A percentile compares a stretch with the other conserved stretches of the same genome.
phyloP scores from a whole-genome alignment of 2,329 filamentous ascomycete species.

The Orbilia blumenaviensis region DNA sequence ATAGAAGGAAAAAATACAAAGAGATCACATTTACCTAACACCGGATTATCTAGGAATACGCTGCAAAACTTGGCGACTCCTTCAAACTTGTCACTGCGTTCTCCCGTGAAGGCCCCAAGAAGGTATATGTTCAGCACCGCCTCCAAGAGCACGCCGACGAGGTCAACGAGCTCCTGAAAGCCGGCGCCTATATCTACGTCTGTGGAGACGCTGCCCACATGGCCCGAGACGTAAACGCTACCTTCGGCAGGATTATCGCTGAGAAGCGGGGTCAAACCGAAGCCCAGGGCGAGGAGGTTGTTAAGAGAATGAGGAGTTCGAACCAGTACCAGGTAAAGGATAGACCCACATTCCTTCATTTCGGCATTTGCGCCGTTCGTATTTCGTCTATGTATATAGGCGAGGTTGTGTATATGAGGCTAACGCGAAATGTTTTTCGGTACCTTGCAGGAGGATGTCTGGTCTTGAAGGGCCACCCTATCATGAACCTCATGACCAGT shows the following conservation, averaged over 20 bases:
- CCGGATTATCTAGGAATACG: slow-evolving; percentile 73
- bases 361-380: slow-evolving; percentile 13
- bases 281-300: slow-evolving; percentile 90
- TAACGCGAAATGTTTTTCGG: slow-evolving; percentile 55
- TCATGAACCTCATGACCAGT: slow-evolving; percentile 20
- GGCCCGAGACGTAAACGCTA: slow-evolving; percentile 89
- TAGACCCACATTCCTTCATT: slow-evolving; percentile 3
- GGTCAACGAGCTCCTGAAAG: slow-evolving; percentile 85
- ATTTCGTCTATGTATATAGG: not conserved
- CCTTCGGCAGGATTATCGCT: slow-evolving; percentile 86
- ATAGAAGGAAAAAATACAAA: not conserved
- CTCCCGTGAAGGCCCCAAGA: slow-evolving; percentile 84
- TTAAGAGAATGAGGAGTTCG: slow-evolving; percentile 93
- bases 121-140: slow-evolving; percentile 96
- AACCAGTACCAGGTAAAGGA: slow-evolving; percentile 87
- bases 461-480: slow-evolving; percentile 66
- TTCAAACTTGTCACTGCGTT: slow-evolving; percentile 94
- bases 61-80: slow-evolving; percentile 82
- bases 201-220: slow-evolving; percentile 98
- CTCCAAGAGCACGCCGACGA: slow-evolving; percentile 83
- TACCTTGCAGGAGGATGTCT: slow-evolving; percentile 72
- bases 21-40: not conserved
- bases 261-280: slow-evolving; percentile 83
- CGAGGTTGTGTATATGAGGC: slow-evolving; percentile 6
- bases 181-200: slow-evolving; percentile 94